Conservation (phyloP, 768 basidiomycete species). For the Lactarius quietus region DNA sequence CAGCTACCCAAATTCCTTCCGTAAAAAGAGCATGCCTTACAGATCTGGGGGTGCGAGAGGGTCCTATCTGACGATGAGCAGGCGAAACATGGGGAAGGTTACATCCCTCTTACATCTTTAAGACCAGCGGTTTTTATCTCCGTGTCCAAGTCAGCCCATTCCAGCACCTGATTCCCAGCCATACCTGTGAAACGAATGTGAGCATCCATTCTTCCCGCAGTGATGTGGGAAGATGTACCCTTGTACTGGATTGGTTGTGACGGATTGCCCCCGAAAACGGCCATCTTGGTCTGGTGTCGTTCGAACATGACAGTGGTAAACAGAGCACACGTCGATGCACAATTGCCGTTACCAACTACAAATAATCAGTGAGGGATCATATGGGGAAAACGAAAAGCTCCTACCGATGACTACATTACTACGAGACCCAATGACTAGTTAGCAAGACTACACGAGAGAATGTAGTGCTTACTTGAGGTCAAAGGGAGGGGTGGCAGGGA, state of each 20-base stretch:
- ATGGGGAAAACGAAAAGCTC: not conserved
- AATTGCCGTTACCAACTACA: constrained; percentile 30
- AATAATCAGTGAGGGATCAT: not conserved
- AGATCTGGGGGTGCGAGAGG: constrained; percentile 37
- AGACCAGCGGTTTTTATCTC: constrained; percentile 27
- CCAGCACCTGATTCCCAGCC: not conserved
- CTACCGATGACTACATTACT: constrained; percentile 23
- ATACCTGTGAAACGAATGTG: constrained; percentile 16
- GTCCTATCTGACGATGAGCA: constrained; percentile 27
- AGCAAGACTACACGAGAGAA: not conserved
- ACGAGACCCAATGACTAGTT: not conserved
- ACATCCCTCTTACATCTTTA: constrained; percentile 28
- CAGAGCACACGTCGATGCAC: constrained; percentile 56
- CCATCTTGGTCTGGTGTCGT: constrained; percentile 44
- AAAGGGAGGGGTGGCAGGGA: constrained; percentile 18
- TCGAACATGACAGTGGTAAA: constrained; percentile 56
- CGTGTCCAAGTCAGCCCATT: not conserved
- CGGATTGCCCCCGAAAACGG: constrained; percentile 51
- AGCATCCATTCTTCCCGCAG: not conserved
- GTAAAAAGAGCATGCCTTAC: constrained; percentile 24
- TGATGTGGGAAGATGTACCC: constrained; percentile 28
- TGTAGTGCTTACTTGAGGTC: constrained; percentile 16
- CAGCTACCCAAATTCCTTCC: not conserved
- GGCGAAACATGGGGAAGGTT: not conserved
- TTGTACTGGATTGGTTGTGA: constrained; percentile 46